Percentiles rank a stretch among this genome's conserved stretches.
Evolutionary conservation across 306 rosid species (phyloP).

Genomic region (Cucumis hystrix): DNA sequence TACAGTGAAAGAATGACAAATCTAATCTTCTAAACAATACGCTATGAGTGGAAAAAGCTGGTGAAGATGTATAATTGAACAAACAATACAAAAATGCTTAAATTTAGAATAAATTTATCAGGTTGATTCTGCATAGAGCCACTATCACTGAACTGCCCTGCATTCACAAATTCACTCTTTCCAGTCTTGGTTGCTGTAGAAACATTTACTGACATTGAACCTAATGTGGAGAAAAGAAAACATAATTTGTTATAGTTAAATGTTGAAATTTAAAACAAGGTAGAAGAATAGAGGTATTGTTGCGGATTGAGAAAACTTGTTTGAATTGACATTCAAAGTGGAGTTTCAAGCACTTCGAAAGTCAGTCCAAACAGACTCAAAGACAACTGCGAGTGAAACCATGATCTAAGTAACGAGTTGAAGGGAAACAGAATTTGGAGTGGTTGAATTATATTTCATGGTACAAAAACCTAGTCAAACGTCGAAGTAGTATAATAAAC

Average conservation of each 20-base stretch:
- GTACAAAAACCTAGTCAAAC: background rate
- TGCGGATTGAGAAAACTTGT: no score
- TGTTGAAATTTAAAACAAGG: background rate
- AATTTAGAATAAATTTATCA: constrained; percentile 11
- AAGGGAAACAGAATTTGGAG: background rate
- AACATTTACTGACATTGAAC: constrained; percentile 74
- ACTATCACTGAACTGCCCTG: constrained; percentile 51
- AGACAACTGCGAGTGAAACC: background rate
- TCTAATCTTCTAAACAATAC: background rate
- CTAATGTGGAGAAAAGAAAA: constrained; percentile 19
- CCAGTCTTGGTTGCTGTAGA: constrained; percentile 51
- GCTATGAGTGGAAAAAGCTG: constrained; percentile 36
- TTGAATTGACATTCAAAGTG: background rate
- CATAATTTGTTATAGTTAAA: background rate
- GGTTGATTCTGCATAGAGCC: constrained; percentile 21
- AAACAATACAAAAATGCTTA: constrained; percentile 32
- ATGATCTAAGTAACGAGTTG: background rate
- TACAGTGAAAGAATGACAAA: background rate
- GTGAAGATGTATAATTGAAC: constrained; percentile 20
- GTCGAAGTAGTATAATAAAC: background rate
- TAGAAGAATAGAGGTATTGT: background rate
- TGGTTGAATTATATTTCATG: background rate
- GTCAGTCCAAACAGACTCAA: background rate
- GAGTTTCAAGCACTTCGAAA: no score
- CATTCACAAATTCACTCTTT: constrained; percentile 60